These are phyloP conservation scores for Colletotrichum sp. DNA, from an alignment of 2,329 filamentous ascomycete genomes.

Conservation along the genomic window DNA sequence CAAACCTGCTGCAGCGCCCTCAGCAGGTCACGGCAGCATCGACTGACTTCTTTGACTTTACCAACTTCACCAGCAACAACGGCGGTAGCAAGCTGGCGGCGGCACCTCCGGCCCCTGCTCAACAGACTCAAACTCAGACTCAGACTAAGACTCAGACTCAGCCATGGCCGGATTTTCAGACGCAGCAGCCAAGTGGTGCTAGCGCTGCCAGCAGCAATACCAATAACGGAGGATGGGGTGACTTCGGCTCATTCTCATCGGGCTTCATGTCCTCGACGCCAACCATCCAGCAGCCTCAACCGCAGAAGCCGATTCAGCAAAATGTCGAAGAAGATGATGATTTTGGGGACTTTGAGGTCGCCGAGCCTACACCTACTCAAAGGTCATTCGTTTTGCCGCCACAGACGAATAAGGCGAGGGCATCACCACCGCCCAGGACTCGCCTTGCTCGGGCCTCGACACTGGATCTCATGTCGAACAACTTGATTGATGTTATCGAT, in stretches of 20 bases:
- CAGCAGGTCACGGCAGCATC: slow-evolving; percentile 21
- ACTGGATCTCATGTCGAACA: slow-evolving; percentile 60
- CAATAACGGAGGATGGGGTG: slow-evolving; percentile 26
- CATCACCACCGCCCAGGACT: slow-evolving; percentile 26
- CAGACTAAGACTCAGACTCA: slow-evolving; percentile 24
- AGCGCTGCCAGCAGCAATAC: background rate
- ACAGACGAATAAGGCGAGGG: slow-evolving; percentile 2
- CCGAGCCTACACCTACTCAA: slow-evolving; percentile 37
- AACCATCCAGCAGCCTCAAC: slow-evolving; percentile 21
- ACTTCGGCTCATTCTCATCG: slow-evolving; percentile 18
- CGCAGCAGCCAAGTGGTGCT: slow-evolving; percentile 25
- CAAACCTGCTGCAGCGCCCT: slow-evolving; percentile 21
- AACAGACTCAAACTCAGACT: slow-evolving; percentile 17
- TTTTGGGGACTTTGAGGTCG: slow-evolving; percentile 73
- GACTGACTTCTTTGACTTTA: slow-evolving; percentile 32
- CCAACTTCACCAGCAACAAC: slow-evolving; percentile 23
- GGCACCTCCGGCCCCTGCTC: background rate
- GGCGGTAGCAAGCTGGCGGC: background rate
- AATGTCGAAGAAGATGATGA: slow-evolving; percentile 63
- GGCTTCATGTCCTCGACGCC: slow-evolving; percentile 12
- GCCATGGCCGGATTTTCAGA: slow-evolving; percentile 36
- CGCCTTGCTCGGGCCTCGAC: slow-evolving; percentile 54
- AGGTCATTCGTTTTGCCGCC: slow-evolving; percentile 18
- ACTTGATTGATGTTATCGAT: slow-evolving; percentile 45
- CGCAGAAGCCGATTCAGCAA: background rate